Conservation (phyloP, 495 filamentous ascomycete species). For the Viridothelium virens region DNA sequence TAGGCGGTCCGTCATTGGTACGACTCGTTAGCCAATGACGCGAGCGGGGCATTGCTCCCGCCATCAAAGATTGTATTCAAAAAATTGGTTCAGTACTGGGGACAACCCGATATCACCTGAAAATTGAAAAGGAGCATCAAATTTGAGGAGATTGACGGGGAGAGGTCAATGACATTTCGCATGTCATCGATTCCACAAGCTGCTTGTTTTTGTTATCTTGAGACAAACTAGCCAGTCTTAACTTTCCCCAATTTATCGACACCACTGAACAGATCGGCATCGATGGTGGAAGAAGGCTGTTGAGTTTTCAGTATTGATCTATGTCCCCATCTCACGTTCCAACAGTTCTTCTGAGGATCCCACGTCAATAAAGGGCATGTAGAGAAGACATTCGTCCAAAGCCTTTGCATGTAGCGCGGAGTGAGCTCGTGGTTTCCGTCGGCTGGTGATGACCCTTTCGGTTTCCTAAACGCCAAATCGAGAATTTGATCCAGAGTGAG, state of each 20-base stretch:
- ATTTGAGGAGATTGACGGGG: not conserved
- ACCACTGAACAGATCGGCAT: not conserved
- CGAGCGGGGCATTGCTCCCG: not conserved
- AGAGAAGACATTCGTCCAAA: conserved; percentile 41
- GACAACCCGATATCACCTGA: no score
- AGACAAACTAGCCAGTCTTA: no score
- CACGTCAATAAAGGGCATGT: conserved; percentile 36
- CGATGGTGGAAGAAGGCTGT: not conserved
- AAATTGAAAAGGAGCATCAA: no score
- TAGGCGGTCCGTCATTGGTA: conserved; percentile 5
- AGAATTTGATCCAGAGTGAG: conserved; percentile 13
- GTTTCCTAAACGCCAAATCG: conserved; percentile 2
- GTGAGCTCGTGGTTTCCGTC: conserved; percentile 35
- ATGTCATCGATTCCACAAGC: not conserved
- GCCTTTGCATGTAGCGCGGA: conserved; percentile 39
- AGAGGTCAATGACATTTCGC: not conserved
- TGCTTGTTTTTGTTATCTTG: not conserved
- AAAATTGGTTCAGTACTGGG: no score
- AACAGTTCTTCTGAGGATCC: conserved; percentile 22
- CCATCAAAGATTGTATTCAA: no score
- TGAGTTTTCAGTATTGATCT: conserved; percentile 6
- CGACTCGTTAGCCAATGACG: not conserved
- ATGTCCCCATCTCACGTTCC: conserved; percentile 28
- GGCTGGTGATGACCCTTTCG: not conserved
- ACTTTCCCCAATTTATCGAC: not conserved